phyloP scores from a whole-genome alignment of 2,329 filamentous ascomycete genomes.

The Fusarium irregulare region DNA sequence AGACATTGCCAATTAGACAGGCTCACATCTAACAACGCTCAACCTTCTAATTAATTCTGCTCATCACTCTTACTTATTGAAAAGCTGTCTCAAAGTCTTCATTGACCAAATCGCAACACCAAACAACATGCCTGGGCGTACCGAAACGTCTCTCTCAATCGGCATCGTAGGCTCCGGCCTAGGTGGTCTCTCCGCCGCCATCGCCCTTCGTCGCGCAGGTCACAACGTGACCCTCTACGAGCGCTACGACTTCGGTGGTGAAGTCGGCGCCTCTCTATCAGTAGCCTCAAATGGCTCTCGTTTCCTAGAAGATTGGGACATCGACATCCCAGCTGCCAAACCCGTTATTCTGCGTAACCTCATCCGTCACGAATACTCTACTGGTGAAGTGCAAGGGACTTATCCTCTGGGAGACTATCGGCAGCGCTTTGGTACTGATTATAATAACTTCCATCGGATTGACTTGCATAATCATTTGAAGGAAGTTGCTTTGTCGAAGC shows the following conservation, averaged over 20 bases:
- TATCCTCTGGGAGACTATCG: slow-evolving; percentile 24
- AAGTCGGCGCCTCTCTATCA: slow-evolving; percentile 70
- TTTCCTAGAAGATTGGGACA: slow-evolving; percentile 72
- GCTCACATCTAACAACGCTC: too few relatives aligned
- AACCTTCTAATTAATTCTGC: too few relatives aligned
- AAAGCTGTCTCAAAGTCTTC: neutral
- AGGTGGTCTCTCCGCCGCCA: slow-evolving; percentile 63
- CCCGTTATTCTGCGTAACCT: slow-evolving; percentile 13
- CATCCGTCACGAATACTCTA: slow-evolving; percentile 21
- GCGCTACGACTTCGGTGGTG: slow-evolving; percentile 68
- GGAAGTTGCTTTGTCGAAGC: neutral
- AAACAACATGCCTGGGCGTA: slow-evolving; percentile 13
- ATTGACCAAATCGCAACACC: neutral
- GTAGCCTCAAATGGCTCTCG: slow-evolving; percentile 73
- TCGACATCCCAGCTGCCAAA: slow-evolving; percentile 18
- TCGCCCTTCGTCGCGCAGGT: slow-evolving; percentile 64
- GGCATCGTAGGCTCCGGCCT: slow-evolving; percentile 60
- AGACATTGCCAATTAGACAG: neutral
- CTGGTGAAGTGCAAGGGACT: slow-evolving; percentile 3
- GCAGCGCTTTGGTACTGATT: slow-evolving; percentile 14
- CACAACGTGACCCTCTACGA: slow-evolving; percentile 65
- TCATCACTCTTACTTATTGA: neutral
- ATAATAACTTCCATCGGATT: slow-evolving; percentile 22
- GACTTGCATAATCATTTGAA: slow-evolving; percentile 21
- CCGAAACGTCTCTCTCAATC: slow-evolving; percentile 15